Percentiles rank a stretch among this genome's conserved stretches.
Conservation (phyloP, 441 rosid species). For the Cnidoscolus chayamansa region DNA sequence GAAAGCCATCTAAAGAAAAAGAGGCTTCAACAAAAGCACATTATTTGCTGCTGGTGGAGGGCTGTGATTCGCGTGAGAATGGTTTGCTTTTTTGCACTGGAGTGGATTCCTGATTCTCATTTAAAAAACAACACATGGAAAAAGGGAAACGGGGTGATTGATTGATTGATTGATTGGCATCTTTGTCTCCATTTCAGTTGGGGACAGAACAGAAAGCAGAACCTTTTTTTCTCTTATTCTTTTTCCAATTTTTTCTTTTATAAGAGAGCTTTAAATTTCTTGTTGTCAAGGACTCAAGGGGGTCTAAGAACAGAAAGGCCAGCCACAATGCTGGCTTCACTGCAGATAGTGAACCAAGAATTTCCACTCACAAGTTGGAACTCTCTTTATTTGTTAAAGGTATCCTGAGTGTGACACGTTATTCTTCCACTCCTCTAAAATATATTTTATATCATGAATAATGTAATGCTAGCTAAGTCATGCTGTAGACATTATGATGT, state of each 20-base stretch:
- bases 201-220: constrained; percentile 32
- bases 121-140: constrained; percentile 31
- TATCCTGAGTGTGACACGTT: constrained; percentile 23
- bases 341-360: constrained; percentile 42
- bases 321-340: constrained; percentile 32
- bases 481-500: not conserved
- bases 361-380: constrained; percentile 40
- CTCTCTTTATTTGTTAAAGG: constrained; percentile 19
- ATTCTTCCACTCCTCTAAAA: constrained; percentile 33
- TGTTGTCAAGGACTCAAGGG: constrained; percentile 12
- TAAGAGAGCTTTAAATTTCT: constrained; percentile 15
- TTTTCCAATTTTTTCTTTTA: constrained; percentile 15
- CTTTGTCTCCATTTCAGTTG: constrained; percentile 31
- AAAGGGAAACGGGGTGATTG: constrained; percentile 20
- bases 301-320: constrained; percentile 26
- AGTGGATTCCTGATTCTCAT: constrained; percentile 50
- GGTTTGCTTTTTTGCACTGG: constrained; percentile 33
- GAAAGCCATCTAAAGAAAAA: constrained; percentile 22
- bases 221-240: constrained; percentile 13
- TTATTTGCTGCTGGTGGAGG: constrained; percentile 23
- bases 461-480: not conserved
- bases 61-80: constrained; percentile 28
- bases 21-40: constrained; percentile 18
- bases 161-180: constrained; percentile 38
- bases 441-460: not conserved